Conservation (phyloP, 495 filamentous ascomycete genomes). For the Hamigera avellanea region DNA sequence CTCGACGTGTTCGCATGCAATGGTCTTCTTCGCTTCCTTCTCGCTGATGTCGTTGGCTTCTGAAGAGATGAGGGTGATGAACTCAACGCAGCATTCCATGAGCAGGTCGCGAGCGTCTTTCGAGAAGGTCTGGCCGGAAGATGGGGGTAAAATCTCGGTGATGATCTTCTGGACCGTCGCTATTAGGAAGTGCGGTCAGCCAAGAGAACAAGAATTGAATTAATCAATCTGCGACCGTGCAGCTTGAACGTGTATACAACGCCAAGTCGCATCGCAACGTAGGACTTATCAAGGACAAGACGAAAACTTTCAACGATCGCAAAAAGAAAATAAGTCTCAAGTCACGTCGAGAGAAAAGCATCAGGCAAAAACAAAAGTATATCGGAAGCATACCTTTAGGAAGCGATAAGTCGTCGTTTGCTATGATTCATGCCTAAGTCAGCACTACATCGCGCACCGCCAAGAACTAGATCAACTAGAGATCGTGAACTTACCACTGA, state of each 20-base stretch:
- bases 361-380: too few species aligned
- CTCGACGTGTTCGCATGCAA: slow-evolving; percentile 91
- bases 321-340: neutral
- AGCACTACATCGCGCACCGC: too few species aligned
- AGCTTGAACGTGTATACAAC: too few species aligned
- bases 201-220: neutral
- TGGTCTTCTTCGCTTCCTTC: slow-evolving; percentile 97
- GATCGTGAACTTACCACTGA: slow-evolving; percentile 56
- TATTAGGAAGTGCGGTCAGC: slow-evolving; percentile 23
- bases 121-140: slow-evolving; percentile 62
- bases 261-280: neutral
- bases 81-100: slow-evolving; percentile 98
- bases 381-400: slow-evolving; percentile 60
- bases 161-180: slow-evolving; percentile 98
- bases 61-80: slow-evolving; percentile 92
- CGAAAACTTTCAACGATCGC: neutral
- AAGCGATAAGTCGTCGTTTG: slow-evolving; percentile 84
- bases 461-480: too few species aligned
- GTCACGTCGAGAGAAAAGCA: too few species aligned
- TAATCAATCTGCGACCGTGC: neutral
- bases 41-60: slow-evolving; percentile 98
- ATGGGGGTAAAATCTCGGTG: slow-evolving; percentile 73
- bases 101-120: slow-evolving; percentile 91
- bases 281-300: too few species aligned
- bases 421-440: too few species aligned